phyloP scores from a whole-genome alignment of 805 yeast genomes.

The Saccharomycopsis oosterbeekiorum region DNA sequence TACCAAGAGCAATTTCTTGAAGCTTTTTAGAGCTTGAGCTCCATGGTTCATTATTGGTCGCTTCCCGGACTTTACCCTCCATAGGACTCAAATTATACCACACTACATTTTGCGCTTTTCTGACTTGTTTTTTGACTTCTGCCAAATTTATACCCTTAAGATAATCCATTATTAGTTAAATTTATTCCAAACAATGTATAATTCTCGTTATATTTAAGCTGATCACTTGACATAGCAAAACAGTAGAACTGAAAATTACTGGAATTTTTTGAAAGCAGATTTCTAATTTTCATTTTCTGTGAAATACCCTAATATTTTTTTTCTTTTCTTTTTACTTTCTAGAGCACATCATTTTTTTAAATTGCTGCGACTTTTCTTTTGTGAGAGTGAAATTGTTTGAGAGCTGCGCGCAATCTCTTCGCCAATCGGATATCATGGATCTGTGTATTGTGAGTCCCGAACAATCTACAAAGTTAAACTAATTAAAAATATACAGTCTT shows the following conservation, averaged over 20 bases:
- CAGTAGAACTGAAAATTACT: not conserved
- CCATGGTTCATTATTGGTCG: conserved; percentile 98
- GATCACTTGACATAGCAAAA: too few relatives aligned
- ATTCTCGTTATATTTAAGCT: not conserved
- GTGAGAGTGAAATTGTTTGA: not conserved
- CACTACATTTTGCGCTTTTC: conserved; percentile 94
- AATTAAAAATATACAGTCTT: too few relatives aligned
- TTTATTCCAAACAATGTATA: not conserved
- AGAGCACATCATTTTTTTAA: not conserved
- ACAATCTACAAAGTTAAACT: too few relatives aligned
- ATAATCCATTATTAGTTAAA: conserved; percentile 45
- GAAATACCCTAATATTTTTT: not conserved
- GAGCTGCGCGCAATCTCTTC: not conserved
- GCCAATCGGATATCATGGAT: not conserved
- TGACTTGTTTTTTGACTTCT: conserved; percentile 93
- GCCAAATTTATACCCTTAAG: conserved; percentile 75
- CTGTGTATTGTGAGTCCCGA: not conserved
- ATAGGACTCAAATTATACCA: conserved; percentile 81
- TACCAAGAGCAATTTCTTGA: conserved; percentile 92
- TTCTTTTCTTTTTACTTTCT: not conserved
- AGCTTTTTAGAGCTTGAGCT: conserved; percentile 84
- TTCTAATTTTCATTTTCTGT: not conserved
- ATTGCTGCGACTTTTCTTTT: not conserved
- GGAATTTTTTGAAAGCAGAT: not conserved
- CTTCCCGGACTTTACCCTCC: conserved; percentile 94